phyloP scores from a whole-genome alignment of 768 basidiomycete genomes.

The Phaeolepiota aurea region DNA sequence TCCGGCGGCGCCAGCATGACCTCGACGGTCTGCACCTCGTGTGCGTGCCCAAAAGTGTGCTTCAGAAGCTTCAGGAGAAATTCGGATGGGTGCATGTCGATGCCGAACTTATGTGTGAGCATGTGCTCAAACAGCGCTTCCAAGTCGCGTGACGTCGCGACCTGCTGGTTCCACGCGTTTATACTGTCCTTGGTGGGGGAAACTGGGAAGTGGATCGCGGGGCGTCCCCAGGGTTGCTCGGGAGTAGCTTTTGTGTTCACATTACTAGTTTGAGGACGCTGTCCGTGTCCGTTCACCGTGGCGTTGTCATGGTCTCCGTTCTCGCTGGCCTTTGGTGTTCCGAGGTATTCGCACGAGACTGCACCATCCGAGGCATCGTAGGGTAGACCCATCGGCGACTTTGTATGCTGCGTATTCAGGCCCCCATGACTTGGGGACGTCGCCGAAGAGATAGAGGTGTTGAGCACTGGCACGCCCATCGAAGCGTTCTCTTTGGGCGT shows the following conservation, averaged over 20 bases:
- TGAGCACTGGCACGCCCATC: slow-evolving; percentile 10
- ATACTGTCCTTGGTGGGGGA: not conserved
- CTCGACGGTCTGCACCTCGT: slow-evolving; percentile 40
- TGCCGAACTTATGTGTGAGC: slow-evolving; percentile 43
- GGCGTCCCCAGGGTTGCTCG: not conserved
- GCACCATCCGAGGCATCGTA: slow-evolving; percentile 11
- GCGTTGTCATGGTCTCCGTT: slow-evolving; percentile 16
- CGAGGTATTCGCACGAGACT: not conserved
- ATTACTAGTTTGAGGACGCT: too few species aligned
- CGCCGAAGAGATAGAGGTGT: slow-evolving; percentile 16
- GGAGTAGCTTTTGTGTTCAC: not conserved
- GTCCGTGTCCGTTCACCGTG: slow-evolving; percentile 9
- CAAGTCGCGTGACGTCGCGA: slow-evolving; percentile 32
- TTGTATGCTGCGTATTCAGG: slow-evolving; percentile 12
- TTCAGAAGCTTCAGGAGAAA: slow-evolving; percentile 39
- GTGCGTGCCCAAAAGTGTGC: slow-evolving; percentile 44
- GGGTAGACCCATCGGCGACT: slow-evolving; percentile 14
- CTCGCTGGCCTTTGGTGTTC: not conserved
- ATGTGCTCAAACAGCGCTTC: slow-evolving; percentile 56
- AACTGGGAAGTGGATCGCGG: not conserved
- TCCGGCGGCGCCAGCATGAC: slow-evolving; percentile 46
- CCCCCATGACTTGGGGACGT: slow-evolving; percentile 18
- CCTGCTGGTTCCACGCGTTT: slow-evolving; percentile 32
- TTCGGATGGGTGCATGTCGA: slow-evolving; percentile 41
- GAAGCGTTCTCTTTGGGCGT: slow-evolving; percentile 2